Conservation (phyloP, 768 basidiomycete species). For the Lentinula guzmanii region DNA sequence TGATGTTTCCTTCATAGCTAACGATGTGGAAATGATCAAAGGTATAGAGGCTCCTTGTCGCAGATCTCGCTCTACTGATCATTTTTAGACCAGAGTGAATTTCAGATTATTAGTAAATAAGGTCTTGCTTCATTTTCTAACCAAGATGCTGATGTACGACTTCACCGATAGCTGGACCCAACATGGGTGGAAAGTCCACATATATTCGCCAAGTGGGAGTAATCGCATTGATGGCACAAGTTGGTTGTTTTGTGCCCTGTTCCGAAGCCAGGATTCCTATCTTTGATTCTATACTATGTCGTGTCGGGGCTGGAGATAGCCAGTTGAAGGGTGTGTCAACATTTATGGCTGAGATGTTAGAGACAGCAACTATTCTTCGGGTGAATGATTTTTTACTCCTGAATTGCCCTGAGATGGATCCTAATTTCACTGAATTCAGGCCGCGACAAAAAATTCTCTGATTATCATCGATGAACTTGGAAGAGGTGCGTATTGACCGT, state of each 20-base stretch:
- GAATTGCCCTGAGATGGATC: not conserved
- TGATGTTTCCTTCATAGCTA: slow-evolving; percentile 91
- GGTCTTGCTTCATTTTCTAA: not conserved
- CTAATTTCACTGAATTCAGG: slow-evolving; percentile 35
- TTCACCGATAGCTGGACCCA: slow-evolving; percentile 73
- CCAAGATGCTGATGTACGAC: not conserved
- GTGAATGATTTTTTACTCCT: slow-evolving; percentile 31
- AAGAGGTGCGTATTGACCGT: slow-evolving; percentile 44
- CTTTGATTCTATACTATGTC: slow-evolving; percentile 92
- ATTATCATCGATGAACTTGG: slow-evolving; percentile 98
- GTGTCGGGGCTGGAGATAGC: slow-evolving; percentile 96
- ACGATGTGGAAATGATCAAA: slow-evolving; percentile 93
- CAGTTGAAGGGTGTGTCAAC: slow-evolving; percentile 97
- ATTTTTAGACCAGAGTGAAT: slow-evolving; percentile 70
- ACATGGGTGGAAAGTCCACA: slow-evolving; percentile 98
- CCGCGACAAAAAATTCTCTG: slow-evolving; percentile 86
- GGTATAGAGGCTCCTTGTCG: slow-evolving; percentile 28
- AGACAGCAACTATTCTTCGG: slow-evolving; percentile 91
- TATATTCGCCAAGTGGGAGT: slow-evolving; percentile 95
- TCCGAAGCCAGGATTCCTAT: slow-evolving; percentile 80
- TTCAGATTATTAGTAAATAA: slow-evolving; percentile 84
- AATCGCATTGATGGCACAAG: slow-evolving; percentile 94
- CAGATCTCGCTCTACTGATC: not conserved
- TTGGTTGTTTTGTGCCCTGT: slow-evolving; percentile 94
- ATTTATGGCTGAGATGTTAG: slow-evolving; percentile 99